Base-by-base conservation (phyloP, 371 early-diverging fungal genomes). In the Mortierella polycephala region DNA sequence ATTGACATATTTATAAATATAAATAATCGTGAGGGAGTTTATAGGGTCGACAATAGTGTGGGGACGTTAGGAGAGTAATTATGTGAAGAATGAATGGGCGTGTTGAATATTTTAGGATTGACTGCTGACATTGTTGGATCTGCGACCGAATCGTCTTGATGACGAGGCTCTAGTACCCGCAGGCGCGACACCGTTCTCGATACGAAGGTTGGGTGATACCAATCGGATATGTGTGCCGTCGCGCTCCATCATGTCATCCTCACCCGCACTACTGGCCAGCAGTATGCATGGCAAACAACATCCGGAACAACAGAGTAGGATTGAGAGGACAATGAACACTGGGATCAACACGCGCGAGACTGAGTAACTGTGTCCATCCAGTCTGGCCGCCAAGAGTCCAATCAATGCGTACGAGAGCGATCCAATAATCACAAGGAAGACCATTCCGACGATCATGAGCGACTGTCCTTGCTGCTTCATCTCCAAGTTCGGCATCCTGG, bases 331-430 rank as follows among this genome's bases (percentile, higher is more conserved):
- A 67, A 97, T 89, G 70, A 97, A 95, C 16, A 96, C 83, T 13
- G 96, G 94, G 12, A 93, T 88, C 72, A 96, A 84, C 16, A 96
- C 91, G 37, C 87, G 82, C 0, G 93, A 85, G 71, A 92, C 86
- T 6, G 84, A 81, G 16, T 91, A 85, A 1, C 59, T 54, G 61
- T 82, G 75, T 59, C 86, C 86, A 68, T 90, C 90, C 61, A 95
- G 75, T 40, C 91, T 84, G 54, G 83, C 75, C 4, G 90, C 89
- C 51, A 96, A 82, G 46, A 95, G 82, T 10, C 94, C 96, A 11
- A 94, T 83, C 59, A 92, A 82, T 49, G 91, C 84, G 79, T 94
- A 95, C 37, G 88, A 72, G 49, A 95, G 82, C 1, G 88, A 59
- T 23, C 89, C 84, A 5, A 87, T 69, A n/a, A 95, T 40, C 8